A percentile compares a stretch with the other conserved stretches of the same genome.
Conservation (phyloP, 2,329 filamentous ascomycete species). For the Epichloe elymi region DNA sequence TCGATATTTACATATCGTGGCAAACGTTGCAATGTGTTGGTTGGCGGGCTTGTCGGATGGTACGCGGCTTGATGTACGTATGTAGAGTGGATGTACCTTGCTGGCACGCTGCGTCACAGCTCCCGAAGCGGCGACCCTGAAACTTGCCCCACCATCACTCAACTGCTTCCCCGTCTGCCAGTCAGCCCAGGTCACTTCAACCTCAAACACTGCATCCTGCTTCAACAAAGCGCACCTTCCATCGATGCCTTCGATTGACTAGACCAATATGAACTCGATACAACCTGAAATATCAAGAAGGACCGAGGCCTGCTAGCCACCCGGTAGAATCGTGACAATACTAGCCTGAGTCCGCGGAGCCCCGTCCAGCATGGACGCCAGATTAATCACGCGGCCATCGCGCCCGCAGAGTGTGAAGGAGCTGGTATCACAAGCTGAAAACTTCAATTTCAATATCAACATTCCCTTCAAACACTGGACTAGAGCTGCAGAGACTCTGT, state of each 20-base stretch:
- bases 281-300: neutral
- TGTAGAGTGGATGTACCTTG: too few species aligned
- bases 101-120: neutral
- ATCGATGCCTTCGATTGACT: neutral
- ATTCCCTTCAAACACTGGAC: constrained; percentile 74
- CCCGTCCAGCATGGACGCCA: constrained; percentile 15
- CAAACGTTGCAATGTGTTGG: neutral
- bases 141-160: neutral
- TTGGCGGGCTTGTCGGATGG: too few species aligned
- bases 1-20: neutral
- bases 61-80: too few species aligned
- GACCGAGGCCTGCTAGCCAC: neutral
- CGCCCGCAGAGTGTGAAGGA: constrained; percentile 60
- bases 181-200: neutral
- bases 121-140: neutral
- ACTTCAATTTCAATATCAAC: constrained; percentile 67
- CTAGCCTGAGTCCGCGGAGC: neutral
- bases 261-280: constrained; percentile 1
- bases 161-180: neutral
- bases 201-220: neutral
- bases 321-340: neutral
- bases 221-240: neutral
- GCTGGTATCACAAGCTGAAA: constrained; percentile 60
- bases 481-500: constrained; percentile 63
- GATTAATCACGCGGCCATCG: constrained; percentile 20